These are phyloP conservation scores for Suillus luteus DNA, from an alignment of 768 basidiomycete genomes.

Conservation along the genomic window DNA sequence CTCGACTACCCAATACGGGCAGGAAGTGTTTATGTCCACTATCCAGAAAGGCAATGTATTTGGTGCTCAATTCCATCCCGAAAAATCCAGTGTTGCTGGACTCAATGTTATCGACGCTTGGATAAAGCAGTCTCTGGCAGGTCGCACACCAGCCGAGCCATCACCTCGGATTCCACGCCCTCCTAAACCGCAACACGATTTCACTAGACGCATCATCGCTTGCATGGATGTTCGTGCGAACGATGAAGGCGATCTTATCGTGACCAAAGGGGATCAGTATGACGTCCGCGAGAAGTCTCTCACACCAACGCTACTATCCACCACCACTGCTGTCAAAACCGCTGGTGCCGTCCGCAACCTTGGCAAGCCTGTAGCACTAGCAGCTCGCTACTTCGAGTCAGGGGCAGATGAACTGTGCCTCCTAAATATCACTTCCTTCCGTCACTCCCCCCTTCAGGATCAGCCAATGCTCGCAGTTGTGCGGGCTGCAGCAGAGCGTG, in stretches of 20 bases:
- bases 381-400: slow-evolving; percentile 78
- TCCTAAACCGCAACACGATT: slow-evolving; percentile 55
- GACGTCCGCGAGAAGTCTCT: slow-evolving; percentile 84
- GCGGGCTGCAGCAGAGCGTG: slow-evolving; percentile 80
- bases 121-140: slow-evolving; percentile 59
- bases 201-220: slow-evolving; percentile 94
- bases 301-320: slow-evolving; percentile 19
- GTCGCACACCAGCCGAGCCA: slow-evolving; percentile 38
- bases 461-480: slow-evolving; percentile 99
- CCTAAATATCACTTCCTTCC: slow-evolving; percentile 99
- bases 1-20: slow-evolving; percentile 91
- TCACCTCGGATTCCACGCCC: slow-evolving; percentile 36
- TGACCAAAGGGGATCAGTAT: slow-evolving; percentile 99
- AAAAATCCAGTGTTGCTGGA: slow-evolving; percentile 92
- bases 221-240: slow-evolving; percentile 98
- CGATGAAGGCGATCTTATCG: slow-evolving; percentile 94
- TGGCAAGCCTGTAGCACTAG: slow-evolving; percentile 93
- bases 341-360: slow-evolving; percentile 91
- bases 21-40: slow-evolving; percentile 84
- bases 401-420: slow-evolving; percentile 97
- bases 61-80: slow-evolving; percentile 96
- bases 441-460: slow-evolving; percentile 90
- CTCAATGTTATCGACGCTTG: slow-evolving; percentile 78
- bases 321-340: slow-evolving; percentile 39
- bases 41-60: slow-evolving; percentile 85